These are phyloP conservation scores for Coelastrella sp. DNA, from an alignment of 139 green algal species.

Conservation along the genomic window DNA sequence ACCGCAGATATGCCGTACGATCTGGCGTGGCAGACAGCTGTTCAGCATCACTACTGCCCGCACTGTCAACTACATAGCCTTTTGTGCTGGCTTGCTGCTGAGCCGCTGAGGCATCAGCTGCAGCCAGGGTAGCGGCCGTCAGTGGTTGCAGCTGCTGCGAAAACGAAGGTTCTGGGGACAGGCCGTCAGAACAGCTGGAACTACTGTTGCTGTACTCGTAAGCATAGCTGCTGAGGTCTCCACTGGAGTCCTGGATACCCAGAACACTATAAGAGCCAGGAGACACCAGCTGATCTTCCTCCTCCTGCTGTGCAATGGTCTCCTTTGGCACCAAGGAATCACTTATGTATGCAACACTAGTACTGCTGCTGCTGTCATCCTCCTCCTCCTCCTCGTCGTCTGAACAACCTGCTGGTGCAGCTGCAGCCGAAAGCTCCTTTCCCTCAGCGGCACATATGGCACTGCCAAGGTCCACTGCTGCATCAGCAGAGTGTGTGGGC, in stretches of 20 bases:
- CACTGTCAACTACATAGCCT: not conserved
- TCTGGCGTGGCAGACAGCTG: not conserved
- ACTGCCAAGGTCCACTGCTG: not conserved
- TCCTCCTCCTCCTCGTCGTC: not conserved
- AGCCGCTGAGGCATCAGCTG: constrained; percentile 3
- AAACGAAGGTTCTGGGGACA: not conserved
- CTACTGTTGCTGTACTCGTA: constrained; percentile 14
- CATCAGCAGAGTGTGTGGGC: not conserved
- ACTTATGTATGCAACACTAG: not conserved
- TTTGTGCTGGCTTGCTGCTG: not conserved
- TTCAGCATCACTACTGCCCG: not conserved
- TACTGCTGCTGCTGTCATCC: not conserved
- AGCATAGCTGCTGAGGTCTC: constrained; percentile 1
- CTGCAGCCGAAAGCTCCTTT: not conserved
- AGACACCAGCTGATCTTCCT: not conserved
- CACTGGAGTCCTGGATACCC: not conserved
- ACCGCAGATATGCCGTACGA: not conserved
- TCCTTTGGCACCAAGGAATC: not conserved
- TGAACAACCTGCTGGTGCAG: not conserved
- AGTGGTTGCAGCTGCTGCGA: not conserved
- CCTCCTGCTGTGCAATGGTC: not conserved
- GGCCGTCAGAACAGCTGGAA: not conserved
- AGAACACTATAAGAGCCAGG: not conserved
- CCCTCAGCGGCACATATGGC: not conserved
- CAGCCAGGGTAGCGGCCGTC: no score